Percentiles rank a stretch among this genome's conserved stretches.
Evolutionary conservation across 2,329 filamentous ascomycete genomes (phyloP).

Genomic region (Fusarium mundagurra): DNA sequence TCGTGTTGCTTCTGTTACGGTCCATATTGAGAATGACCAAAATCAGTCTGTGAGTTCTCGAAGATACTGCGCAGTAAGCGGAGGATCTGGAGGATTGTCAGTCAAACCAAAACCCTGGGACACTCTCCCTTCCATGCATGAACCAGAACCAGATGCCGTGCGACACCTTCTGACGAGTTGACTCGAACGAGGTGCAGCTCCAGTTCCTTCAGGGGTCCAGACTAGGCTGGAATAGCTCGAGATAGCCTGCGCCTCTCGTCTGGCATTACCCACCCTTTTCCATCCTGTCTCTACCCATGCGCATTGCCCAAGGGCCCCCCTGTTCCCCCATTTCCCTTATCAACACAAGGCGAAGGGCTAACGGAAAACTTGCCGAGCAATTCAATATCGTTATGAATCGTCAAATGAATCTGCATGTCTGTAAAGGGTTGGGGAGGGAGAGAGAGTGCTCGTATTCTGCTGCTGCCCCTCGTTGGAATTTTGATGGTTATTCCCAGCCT

Average conservation of each 20-base stretch:
- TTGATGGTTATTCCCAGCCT: conserved; percentile 6
- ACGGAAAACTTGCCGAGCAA: conserved; percentile 18
- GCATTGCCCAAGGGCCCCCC: background rate
- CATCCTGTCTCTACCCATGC: background rate
- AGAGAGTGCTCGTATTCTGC: conserved; percentile 4
- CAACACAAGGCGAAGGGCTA: background rate
- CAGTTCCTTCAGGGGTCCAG: conserved; percentile 24
- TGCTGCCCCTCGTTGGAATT: conserved; percentile 12
- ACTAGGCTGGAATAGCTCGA: conserved; percentile 1
- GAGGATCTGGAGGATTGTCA: background rate
- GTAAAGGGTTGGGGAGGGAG: background rate
- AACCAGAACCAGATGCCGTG: conserved; percentile 23
- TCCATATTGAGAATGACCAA: background rate
- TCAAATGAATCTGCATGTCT: background rate
- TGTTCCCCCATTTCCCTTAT: conserved; percentile 27
- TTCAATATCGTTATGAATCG: background rate
- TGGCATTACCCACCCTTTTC: conserved; percentile 9
- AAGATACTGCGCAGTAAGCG: background rate
- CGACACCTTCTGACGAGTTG: conserved; percentile 21
- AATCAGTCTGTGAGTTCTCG: background rate
- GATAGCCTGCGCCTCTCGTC: conserved; percentile 31
- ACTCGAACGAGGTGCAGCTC: background rate
- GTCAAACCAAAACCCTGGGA: conserved; percentile 30
- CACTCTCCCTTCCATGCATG: conserved; percentile 12
- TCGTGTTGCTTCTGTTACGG: conserved; percentile 18